Evolutionary conservation across 345 rosid genomes (phyloP).

Genomic region (Murraya paniculata): DNA sequence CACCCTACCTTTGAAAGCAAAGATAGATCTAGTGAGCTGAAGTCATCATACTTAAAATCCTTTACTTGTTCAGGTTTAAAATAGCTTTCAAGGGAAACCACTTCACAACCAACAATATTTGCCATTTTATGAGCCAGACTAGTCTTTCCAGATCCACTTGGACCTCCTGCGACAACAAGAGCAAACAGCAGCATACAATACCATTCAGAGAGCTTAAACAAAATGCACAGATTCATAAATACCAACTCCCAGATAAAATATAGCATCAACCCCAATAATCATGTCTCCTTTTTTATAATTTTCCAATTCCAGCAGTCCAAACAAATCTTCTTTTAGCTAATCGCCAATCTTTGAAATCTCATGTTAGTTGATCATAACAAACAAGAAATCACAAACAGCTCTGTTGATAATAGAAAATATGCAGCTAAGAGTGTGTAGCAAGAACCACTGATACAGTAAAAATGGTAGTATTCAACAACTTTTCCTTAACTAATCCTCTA

Average conservation of each 20-base stretch:
- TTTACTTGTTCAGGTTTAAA: slow-evolving; percentile 81
- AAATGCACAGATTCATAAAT: not conserved
- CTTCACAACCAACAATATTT: slow-evolving; percentile 98
- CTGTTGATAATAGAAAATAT: not conserved
- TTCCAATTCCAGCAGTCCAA: not conserved
- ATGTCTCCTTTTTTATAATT: not conserved
- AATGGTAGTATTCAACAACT: not conserved
- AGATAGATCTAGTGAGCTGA: slow-evolving; percentile 77
- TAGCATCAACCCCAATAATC: not conserved
- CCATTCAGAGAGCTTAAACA: not conserved
- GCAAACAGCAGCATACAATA: slow-evolving; percentile 6
- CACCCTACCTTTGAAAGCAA: slow-evolving; percentile 82
- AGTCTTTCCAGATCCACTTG: slow-evolving; percentile 99
- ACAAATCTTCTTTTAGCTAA: not conserved
- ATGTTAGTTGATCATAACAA: not conserved
- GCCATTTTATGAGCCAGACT: slow-evolving; percentile 99
- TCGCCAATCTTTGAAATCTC: not conserved
- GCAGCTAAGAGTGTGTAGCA: not conserved
- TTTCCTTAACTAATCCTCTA: not conserved
- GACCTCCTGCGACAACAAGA: slow-evolving; percentile 73
- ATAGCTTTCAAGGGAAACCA: slow-evolving; percentile 97
- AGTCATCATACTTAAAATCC: slow-evolving; percentile 92
- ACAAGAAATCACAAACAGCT: not conserved
- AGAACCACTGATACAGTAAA: not conserved
- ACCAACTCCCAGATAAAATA: not conserved